These are phyloP conservation scores for Microascus cirrosus DNA, from an alignment of 2,329 filamentous ascomycete genomes.

Conservation along the genomic window DNA sequence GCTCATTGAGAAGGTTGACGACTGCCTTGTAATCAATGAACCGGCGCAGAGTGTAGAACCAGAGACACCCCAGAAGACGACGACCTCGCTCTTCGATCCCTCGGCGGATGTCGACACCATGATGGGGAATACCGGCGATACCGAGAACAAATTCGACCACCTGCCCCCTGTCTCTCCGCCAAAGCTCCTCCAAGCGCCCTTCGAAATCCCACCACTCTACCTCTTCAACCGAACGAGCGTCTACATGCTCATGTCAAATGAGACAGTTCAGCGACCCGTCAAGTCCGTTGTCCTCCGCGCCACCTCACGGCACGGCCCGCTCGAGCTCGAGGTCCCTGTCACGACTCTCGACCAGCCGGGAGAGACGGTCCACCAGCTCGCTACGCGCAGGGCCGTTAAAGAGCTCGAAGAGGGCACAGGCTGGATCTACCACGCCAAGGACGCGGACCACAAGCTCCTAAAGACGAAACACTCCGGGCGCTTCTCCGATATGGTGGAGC, in stretches of 20 bases:
- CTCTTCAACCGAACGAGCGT: slow-evolving; percentile 54
- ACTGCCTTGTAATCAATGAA: slow-evolving; percentile 28
- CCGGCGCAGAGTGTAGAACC: slow-evolving; percentile 10
- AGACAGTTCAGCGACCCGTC: slow-evolving; percentile 29
- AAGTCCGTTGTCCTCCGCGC: slow-evolving; percentile 48
- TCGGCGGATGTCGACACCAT: slow-evolving; percentile 30
- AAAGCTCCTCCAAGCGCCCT: slow-evolving; percentile 52
- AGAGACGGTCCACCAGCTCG: slow-evolving; percentile 57
- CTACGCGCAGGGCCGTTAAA: slow-evolving; percentile 53
- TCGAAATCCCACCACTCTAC: slow-evolving; percentile 52
- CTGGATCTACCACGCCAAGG: slow-evolving; percentile 46
- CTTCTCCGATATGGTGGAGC: slow-evolving; percentile 50
- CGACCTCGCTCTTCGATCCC: slow-evolving; percentile 50
- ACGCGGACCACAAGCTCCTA: slow-evolving; percentile 27
- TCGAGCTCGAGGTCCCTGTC: slow-evolving; percentile 55
- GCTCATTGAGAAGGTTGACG: slow-evolving; percentile 45
- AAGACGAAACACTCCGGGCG: slow-evolving; percentile 33
- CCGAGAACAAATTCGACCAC: slow-evolving; percentile 28
- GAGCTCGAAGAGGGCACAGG: slow-evolving; percentile 62
- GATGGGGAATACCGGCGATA: slow-evolving; percentile 7
- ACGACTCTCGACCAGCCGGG: slow-evolving; percentile 30
- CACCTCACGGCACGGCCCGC: slow-evolving; percentile 42
- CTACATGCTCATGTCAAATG: slow-evolving; percentile 52
- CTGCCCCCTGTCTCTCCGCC: slow-evolving; percentile 42
- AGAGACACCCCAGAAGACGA: slow-evolving; percentile 18